Evolutionary conservation across 139 green algal species (phyloP), one percentile per base, ranked within the genome.

Genomic region (Coelastrella sp.): DNA sequence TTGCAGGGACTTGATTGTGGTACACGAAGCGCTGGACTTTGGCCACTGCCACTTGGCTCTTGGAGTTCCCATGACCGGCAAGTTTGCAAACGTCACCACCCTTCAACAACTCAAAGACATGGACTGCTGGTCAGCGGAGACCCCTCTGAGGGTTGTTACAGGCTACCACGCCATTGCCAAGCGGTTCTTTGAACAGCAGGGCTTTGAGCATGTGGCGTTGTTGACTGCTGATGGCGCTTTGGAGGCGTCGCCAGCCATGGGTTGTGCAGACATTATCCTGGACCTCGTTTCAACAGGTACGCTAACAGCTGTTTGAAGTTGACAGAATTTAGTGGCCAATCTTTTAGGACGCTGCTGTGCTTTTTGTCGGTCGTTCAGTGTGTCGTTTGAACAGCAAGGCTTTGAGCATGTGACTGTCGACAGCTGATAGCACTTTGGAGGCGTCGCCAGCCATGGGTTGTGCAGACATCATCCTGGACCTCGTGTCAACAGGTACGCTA

Each of bases 391-490:
- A 3, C 74, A 98, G 89, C 85, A 96, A 4, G 97, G 96, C 87
- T 98, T 99, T 88, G 85, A 97, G 91, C 94, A 99, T 93, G 96
- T 99, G 11, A 93, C 94, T 99, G 90, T 91, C 98, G 54, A 95
- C 90, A 22, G 97, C 96, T 8, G 97, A 99, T 85, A 97, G 98
- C 4, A 98, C 98, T 17, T 94, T 99, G 85, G 98, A 99, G 92
- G 98, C 98, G 7, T 97, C 98, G 4, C 98, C 98, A 5, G 96
- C 97, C 57, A 99, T 99, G 98, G 98, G 98, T 75, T 97, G 92
- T 56, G 98, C 98, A 22, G 98, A 99, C 94, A 99, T 99, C 84
- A 99, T 99, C 85, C 95, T 99, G 56, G 98, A 99, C 92, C 96
- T 99, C 66, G 96, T 99, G 71, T 91, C 88, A 57, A 91, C 88